Percentiles rank a stretch among this genome's conserved stretches.
These are phyloP conservation scores for Xerocomus cyaneibrunnescens DNA, from an alignment of 1,284 basidiomycete genomes.

Conservation along the genomic window DNA sequence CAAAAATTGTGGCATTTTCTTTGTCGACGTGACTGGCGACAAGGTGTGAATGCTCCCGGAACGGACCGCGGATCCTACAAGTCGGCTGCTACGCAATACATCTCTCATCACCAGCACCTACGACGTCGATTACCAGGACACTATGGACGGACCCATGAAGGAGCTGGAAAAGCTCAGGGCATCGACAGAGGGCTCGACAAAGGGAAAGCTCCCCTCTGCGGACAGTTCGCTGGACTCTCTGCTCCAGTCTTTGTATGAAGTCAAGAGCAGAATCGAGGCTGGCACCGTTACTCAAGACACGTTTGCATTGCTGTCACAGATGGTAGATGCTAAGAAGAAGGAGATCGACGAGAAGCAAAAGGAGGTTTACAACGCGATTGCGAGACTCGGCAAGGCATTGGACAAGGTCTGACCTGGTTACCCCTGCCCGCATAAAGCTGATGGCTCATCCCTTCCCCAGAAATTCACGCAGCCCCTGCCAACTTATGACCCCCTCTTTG, in stretches of 20 bases:
- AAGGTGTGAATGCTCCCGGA: constrained; percentile 3
- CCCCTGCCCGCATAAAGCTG: not conserved
- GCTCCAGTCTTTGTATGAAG: constrained; percentile 58
- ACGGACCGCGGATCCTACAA: not conserved
- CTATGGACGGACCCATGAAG: constrained; percentile 71
- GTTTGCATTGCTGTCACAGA: constrained; percentile 54
- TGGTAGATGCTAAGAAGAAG: constrained; percentile 72
- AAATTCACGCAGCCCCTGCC: constrained; percentile 70
- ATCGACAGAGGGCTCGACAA: constrained; percentile 45
- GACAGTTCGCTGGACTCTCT: constrained; percentile 68
- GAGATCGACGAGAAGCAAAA: constrained; percentile 87
- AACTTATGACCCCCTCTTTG: constrained; percentile 68
- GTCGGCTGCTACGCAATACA: not conserved
- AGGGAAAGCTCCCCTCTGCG: constrained; percentile 59
- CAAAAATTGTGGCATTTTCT: constrained; percentile 61
- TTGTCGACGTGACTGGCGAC: constrained; percentile 28
- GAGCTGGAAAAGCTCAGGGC: constrained; percentile 73
- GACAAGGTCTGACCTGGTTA: constrained; percentile 68
- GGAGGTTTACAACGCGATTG: constrained; percentile 76
- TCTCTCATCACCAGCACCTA: not conserved
- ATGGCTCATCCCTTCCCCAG: constrained; percentile 40
- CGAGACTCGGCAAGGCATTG: constrained; percentile 77
- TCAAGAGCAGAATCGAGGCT: constrained; percentile 53
- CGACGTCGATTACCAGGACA: constrained; percentile 3
- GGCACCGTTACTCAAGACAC: constrained; percentile 57